These are phyloP conservation scores for Dactylonectria estremocensis DNA, from an alignment of 2,329 filamentous ascomycete genomes.

Conservation along the genomic window DNA sequence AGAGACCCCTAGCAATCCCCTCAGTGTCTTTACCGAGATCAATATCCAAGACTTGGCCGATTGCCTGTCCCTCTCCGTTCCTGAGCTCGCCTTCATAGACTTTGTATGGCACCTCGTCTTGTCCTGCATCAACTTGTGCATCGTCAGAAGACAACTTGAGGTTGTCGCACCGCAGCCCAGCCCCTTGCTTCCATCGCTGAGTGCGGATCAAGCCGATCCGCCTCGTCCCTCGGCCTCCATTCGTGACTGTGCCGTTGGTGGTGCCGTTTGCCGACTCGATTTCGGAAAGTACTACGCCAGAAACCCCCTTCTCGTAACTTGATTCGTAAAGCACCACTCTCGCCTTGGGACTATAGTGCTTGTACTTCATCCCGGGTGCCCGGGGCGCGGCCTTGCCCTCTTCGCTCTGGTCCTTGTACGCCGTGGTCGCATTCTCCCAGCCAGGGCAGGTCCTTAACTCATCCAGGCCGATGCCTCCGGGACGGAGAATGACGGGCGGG, in stretches of 20 bases:
- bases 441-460: conserved; percentile 81
- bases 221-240: conserved; percentile 36
- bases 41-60: conserved; percentile 75
- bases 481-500: conserved; percentile 86
- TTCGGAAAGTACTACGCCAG: conserved; percentile 57
- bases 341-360: conserved; percentile 95
- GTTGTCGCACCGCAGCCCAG: conserved; percentile 55
- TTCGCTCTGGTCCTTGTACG: conserved; percentile 83
- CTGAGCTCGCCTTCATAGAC: conserved; percentile 60
- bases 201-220: conserved; percentile 71
- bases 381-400: conserved; percentile 77
- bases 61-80: conserved; percentile 49
- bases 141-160: conserved; percentile 40
- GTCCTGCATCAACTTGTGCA: conserved; percentile 43
- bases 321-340: conserved; percentile 87
- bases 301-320: conserved; percentile 52
- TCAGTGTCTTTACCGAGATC: conserved; percentile 79
- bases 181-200: conserved; percentile 64
- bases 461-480: conserved; percentile 89
- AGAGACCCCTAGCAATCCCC: conserved; percentile 87
- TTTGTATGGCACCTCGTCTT: conserved; percentile 54
- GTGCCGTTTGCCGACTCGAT: conserved; percentile 45
- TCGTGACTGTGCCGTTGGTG: conserved; percentile 43
- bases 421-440: conserved; percentile 85
- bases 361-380: conserved; percentile 99